Conservation (phyloP, 2,329 filamentous ascomycete species). For the Botrytis pseudocinerea region DNA sequence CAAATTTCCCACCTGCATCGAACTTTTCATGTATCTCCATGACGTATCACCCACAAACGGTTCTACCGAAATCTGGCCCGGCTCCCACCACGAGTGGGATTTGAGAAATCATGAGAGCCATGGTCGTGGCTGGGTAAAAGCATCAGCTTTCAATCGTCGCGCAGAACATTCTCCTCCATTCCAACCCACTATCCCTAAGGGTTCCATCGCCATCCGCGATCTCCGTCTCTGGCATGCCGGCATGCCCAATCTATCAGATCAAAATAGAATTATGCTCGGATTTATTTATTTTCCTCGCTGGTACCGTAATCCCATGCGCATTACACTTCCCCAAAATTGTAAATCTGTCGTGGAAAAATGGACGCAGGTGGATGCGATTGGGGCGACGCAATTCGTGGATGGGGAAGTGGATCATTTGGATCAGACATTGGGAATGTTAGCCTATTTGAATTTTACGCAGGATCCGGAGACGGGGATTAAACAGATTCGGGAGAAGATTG, state of each 20-base stretch:
- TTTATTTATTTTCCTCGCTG: conserved; percentile 24
- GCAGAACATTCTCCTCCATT: conserved; percentile 22
- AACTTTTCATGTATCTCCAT: conserved; percentile 50
- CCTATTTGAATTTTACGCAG: conserved; percentile 18
- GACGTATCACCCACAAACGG: conserved; percentile 48
- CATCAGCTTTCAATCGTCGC: conserved; percentile 40
- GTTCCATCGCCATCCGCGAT: conserved; percentile 26
- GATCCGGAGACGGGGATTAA: not conserved
- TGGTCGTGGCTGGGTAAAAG: conserved; percentile 24
- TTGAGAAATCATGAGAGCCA: conserved; percentile 13
- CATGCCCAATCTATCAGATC: conserved; percentile 54
- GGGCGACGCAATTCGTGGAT: conserved; percentile 12
- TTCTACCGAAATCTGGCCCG: conserved; percentile 53
- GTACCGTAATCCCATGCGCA: conserved; percentile 21
- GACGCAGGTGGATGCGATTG: conserved; percentile 10
- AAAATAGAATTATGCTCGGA: conserved; percentile 56
- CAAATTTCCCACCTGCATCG: conserved; percentile 49
- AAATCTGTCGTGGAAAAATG: not conserved
- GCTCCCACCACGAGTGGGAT: conserved; percentile 43
- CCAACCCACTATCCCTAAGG: conserved; percentile 21
- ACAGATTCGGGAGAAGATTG: conserved; percentile 5
- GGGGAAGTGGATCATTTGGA: conserved; percentile 11
- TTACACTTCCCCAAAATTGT: not conserved
- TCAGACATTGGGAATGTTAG: not conserved
- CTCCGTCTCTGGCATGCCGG: conserved; percentile 50